phyloP scores from a whole-genome alignment of 768 basidiomycete species.

The Hebeloma cylindrosporum region DNA sequence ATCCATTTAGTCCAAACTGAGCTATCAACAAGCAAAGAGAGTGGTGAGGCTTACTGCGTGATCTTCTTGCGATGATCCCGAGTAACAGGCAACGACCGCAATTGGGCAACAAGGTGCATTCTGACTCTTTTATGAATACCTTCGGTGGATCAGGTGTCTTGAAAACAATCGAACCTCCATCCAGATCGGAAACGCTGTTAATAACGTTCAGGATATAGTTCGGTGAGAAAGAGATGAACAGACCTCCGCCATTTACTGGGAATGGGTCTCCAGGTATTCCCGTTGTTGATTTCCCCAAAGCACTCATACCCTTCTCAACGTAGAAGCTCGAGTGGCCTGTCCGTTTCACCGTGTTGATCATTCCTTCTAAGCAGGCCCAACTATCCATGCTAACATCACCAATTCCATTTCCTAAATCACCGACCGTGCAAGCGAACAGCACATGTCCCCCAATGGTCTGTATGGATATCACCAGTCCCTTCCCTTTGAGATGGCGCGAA shows the following conservation, averaged over 20 bases:
- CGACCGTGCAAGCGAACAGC: conserved; percentile 81
- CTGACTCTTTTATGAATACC: conserved; percentile 41
- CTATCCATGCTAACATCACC: conserved; percentile 81
- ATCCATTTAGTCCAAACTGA: background rate
- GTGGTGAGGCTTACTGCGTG: conserved; percentile 64
- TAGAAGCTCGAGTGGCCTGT: conserved; percentile 86
- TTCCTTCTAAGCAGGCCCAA: conserved; percentile 76
- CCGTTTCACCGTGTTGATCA: conserved; percentile 74
- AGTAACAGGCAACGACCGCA: conserved; percentile 75
- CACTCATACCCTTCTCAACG: conserved; percentile 84
- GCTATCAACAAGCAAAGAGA: background rate
- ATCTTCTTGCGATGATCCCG: conserved; percentile 79
- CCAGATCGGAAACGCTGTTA: conserved; percentile 81
- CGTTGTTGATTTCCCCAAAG: conserved; percentile 76
- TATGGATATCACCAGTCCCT: conserved; percentile 79
- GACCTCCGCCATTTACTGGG: conserved; percentile 76
- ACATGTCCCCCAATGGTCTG: conserved; percentile 79
- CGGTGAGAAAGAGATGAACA: conserved; percentile 27
- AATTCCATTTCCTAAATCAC: conserved; percentile 72
- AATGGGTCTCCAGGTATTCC: conserved; percentile 61
- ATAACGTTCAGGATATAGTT: background rate
- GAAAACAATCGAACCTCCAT: conserved; percentile 50
- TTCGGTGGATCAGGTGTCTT: too few relatives aligned
- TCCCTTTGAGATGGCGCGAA: conserved; percentile 69
- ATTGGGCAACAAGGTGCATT: conserved; percentile 84